Conservation (phyloP, 352 stramenopile species). For the Phytophthora agathidicida region DNA sequence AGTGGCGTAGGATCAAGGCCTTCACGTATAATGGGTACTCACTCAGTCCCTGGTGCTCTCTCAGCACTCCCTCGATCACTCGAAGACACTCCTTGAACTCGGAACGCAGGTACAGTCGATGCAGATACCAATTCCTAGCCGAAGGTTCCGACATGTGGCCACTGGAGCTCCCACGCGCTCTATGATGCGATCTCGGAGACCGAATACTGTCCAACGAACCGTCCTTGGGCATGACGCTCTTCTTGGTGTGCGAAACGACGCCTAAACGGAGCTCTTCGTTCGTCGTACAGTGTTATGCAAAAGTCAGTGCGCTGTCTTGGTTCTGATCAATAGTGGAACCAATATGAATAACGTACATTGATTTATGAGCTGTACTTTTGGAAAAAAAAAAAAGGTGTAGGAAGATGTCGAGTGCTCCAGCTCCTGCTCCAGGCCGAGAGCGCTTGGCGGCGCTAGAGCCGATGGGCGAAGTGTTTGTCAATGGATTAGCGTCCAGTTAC, state of each 20-base stretch:
- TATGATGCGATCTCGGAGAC: constrained; percentile 57
- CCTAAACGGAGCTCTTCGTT: background rate
- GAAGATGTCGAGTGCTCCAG: constrained; percentile 22
- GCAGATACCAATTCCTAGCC: constrained; percentile 84
- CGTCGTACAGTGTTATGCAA: background rate
- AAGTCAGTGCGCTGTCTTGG: constrained; percentile 2
- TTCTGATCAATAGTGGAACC: background rate
- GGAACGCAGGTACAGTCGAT: constrained; percentile 82
- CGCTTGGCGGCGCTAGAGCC: constrained; percentile 59
- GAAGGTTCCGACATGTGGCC: constrained; percentile 47
- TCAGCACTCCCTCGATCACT: constrained; percentile 90
- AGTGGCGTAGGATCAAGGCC: constrained; percentile 89
- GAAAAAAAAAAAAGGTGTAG: no score
- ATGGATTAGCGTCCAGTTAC: constrained; percentile 77
- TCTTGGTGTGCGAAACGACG: constrained; percentile 29
- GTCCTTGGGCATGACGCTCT: constrained; percentile 21
- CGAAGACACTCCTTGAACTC: constrained; percentile 90
- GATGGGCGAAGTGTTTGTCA: constrained; percentile 80
- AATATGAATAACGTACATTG: background rate
- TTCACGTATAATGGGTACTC: constrained; percentile 95
- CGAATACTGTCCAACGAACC: constrained; percentile 56
- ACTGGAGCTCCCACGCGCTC: constrained; percentile 14
- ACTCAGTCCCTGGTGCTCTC: constrained; percentile 82
- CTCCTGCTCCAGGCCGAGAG: constrained; percentile 21
- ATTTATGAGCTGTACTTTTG: background rate